Evolutionary conservation across 2,329 filamentous ascomycete genomes (phyloP), one percentile per base, ranked within the genome.

Genomic region (Calonectria crousiana): DNA sequence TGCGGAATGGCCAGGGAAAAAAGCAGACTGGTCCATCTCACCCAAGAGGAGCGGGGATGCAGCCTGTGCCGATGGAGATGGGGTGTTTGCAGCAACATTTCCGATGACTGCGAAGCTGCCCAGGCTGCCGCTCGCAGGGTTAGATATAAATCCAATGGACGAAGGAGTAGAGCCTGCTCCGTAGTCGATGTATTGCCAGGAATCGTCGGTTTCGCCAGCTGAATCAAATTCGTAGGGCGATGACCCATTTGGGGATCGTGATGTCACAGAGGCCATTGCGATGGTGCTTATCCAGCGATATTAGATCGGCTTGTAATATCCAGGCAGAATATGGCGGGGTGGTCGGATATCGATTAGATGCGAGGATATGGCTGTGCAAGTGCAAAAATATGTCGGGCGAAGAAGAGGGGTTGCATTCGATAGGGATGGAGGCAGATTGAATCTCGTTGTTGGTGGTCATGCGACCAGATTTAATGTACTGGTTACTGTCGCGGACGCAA

Each of bases 81-180:
- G 78, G 44, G 77, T 80, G 32, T 80, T 81, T 20, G 77, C 76
- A 38, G 71, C 51, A 4, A 81, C 77, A 75, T 86, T 85, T 36
- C 86, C 84, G 60, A 90, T 81, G 53, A 90, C 81, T 16, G 84
- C 85, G 82, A 87, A 91, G 28, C 89, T 89, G 47, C 85, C 86
- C 77, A 91, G 81, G 73, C 89, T 90, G 18, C 86, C 85, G 77
- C 86, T 89, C 14, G 86, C 86, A 6, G 90, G 89, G 75, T 89
- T 90, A 32, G 87, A 85, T 23, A 88, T 82, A 74, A 90, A 88
- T 23, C 84, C 86, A 13, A 86, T 82, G 0, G 87, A 87, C 0
- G 82, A 85, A 0, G 85, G 78, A 4, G 79, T 83, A 20, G 84
- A 85, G 34, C 79, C 82, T 71, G 81, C 77, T 62, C 81, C 81